Conservation (phyloP, 495 filamentous ascomycete genomes). For the Aspergillus diversus region DNA sequence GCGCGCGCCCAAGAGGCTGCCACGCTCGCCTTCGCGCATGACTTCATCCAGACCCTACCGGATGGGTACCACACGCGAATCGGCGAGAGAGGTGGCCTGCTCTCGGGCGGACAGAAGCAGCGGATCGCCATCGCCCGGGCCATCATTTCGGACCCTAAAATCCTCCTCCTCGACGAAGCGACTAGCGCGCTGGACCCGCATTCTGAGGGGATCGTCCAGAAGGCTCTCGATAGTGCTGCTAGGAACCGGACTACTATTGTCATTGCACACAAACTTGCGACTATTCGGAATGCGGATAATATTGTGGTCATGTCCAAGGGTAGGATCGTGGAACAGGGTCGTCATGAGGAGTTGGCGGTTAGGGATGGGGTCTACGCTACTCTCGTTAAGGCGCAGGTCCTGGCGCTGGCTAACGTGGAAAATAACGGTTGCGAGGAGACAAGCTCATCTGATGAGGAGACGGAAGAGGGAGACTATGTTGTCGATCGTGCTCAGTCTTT, state of each 20-base stretch:
- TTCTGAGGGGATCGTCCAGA: constrained; percentile 82
- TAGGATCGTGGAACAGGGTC: constrained; percentile 79
- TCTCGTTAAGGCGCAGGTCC: neutral
- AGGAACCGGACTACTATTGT: constrained; percentile 82
- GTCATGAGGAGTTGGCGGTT: neutral
- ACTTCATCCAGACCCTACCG: constrained; percentile 41
- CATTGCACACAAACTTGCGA: constrained; percentile 85
- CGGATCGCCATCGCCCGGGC: constrained; percentile 79
- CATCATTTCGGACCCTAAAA: constrained; percentile 77
- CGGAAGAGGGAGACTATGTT: no score
- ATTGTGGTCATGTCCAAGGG: constrained; percentile 86
- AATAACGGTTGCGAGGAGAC: no score
- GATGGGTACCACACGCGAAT: constrained; percentile 75
- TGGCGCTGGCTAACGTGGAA: neutral
- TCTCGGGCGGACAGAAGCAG: constrained; percentile 93
- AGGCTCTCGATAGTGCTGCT: constrained; percentile 79
- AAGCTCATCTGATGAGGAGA: no score
- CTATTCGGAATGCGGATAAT: constrained; percentile 83
- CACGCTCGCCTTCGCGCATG: constrained; percentile 59
- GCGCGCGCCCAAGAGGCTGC: constrained; percentile 57
- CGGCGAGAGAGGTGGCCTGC: constrained; percentile 79
- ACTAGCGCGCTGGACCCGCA: constrained; percentile 85
- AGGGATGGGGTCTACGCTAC: neutral
- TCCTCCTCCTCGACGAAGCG: constrained; percentile 87
- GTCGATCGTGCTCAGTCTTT: no score